Base-by-base conservation (phyloP, 2,329 filamentous ascomycete species). In the Penicillium sp. region DNA sequence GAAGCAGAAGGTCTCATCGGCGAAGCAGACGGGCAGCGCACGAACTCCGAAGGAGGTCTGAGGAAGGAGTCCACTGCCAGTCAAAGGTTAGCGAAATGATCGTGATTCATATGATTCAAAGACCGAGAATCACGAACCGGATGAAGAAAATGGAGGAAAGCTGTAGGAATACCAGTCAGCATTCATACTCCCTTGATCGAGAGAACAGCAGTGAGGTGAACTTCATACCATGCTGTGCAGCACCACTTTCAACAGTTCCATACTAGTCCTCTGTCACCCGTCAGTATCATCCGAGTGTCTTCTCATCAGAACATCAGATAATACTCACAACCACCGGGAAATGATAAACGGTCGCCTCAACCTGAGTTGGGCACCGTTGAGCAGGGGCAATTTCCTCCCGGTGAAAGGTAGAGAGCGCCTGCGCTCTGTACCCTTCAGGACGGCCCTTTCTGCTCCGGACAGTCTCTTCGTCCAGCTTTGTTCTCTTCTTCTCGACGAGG, bases 171-270 rank as follows among this genome's bases (percentile, higher is more conserved):
- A 4, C 24, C 5, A 28, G 37, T 55, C 24, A 55, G 37, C 38
- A 44, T 44, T 4, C 17, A 55, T 3, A 9, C 22, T 42, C 42
- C 10, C n/a, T 26, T 26, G 15, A 47, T 17, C 15, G 24, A 28
- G 24, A 12, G 35, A 24, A 53, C 2, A 53, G 12, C 30, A 53
- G 4, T 9, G 26, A 9, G n/a, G 9, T 19, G 10, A n/a, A 13
- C 22, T 9, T 19, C 79, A 73, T 63, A 82, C 79, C 19, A 79
- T 78, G 45, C 80, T 76, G 65, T 83, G 81, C 10, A 84, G 68
- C 67, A 83, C 76, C 4, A 80, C 82, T 69, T 83, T 81, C 15
- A 82, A 76, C 44, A 83, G 69, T 58, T 81, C 80, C 42, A 79
- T 72, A 61, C 81, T 84, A 64, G 83, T 81, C 56, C 77, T 73